A percentile compares a stretch with the other conserved stretches of the same genome.
Evolutionary conservation across 2,329 filamentous ascomycete species (phyloP).

Genomic region (Ustulina deusta): DNA sequence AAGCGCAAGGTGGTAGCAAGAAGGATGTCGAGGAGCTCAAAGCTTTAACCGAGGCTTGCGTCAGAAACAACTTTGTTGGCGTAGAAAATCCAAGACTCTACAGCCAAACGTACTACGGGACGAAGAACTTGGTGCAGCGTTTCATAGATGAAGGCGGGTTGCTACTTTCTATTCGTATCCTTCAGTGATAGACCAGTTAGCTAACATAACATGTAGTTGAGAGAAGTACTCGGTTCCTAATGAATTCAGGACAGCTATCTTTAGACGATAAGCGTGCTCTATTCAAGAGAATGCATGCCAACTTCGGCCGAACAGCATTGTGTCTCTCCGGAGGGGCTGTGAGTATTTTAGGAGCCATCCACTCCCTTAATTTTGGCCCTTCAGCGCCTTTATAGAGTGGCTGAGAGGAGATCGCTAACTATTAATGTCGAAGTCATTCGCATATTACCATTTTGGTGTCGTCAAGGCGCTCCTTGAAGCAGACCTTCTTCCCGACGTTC

Average conservation of each 20-base stretch:
- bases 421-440: conserved; percentile 70
- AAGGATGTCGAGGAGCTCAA: conserved; percentile 80
- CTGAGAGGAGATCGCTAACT: conserved; percentile 10
- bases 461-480: conserved; percentile 90
- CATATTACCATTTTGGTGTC: conserved; percentile 96
- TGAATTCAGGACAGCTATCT: conserved; percentile 74
- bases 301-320: conserved; percentile 91
- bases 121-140: conserved; percentile 92
- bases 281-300: conserved; percentile 90
- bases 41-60: conserved; percentile 84
- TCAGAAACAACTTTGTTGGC: conserved; percentile 97
- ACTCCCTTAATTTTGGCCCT: neutral
- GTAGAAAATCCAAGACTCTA: conserved; percentile 96
- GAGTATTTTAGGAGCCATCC: conserved; percentile 9
- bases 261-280: conserved; percentile 80
- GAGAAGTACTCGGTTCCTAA: conserved; percentile 73
- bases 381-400: neutral
- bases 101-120: conserved; percentile 96
- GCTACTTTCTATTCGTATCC: conserved; percentile 13
- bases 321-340: conserved; percentile 89
- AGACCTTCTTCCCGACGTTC: conserved; percentile 87
- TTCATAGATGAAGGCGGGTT: conserved; percentile 83
- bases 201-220: conserved; percentile 63
- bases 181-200: neutral
- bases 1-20: conserved; percentile 54